Evolutionary conservation across 257 asterid species (phyloP).

Genomic region (Solanum megistacrolobum): DNA sequence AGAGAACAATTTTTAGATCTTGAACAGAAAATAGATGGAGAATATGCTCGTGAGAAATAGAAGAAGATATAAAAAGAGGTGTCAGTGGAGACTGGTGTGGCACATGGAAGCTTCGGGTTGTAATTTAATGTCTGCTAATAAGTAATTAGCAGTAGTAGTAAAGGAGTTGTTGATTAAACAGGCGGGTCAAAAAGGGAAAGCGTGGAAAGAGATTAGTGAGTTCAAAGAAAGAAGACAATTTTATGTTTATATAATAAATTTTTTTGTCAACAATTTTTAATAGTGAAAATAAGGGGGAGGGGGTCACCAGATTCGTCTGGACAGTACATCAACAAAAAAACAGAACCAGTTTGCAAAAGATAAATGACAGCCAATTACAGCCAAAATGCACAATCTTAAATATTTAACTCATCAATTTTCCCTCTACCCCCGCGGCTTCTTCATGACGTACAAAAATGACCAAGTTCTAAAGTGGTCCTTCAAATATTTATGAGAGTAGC

Average conservation of each 20-base stretch:
- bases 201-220: neutral
- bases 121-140: neutral
- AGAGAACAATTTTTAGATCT: constrained; percentile 21
- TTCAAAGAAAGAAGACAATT: neutral
- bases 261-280: neutral
- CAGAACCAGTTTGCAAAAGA: neutral
- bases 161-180: neutral
- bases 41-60: constrained; percentile 1
- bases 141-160: neutral
- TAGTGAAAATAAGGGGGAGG: neutral
- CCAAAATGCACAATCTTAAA: constrained; percentile 31
- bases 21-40: constrained; percentile 12
- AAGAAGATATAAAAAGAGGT: constrained; percentile 12
- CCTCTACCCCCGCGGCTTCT: neutral
- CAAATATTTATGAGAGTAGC: neutral
- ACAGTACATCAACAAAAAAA: constrained; percentile 23
- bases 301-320: constrained; percentile 36
- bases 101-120: constrained; percentile 31
- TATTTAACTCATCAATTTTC: neutral
- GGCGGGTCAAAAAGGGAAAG: neutral
- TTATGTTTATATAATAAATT: neutral
- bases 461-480: neutral
- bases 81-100: constrained; percentile 26
- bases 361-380: constrained; percentile 33
- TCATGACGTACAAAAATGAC: neutral